Conservation (phyloP, 306 rosid genomes). For the Ochetophila trinervis region DNA sequence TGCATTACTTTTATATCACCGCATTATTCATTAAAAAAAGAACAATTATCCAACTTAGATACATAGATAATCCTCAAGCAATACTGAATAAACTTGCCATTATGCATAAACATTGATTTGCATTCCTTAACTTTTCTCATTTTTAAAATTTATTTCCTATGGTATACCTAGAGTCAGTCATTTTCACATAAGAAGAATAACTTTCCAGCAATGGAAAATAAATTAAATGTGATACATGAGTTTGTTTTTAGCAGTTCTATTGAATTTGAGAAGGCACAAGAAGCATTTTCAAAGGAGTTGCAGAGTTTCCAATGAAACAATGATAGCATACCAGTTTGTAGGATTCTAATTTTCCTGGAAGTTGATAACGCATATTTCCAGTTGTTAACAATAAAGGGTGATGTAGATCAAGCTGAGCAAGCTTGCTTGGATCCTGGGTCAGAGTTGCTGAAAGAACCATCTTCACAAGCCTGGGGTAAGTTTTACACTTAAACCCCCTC, state of each 20-base stretch:
- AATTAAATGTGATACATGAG: background rate
- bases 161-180: background rate
- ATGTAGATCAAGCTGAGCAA: conserved; percentile 75
- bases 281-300: conserved; percentile 4
- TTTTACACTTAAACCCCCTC: conserved; percentile 78
- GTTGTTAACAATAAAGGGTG: conserved; percentile 77
- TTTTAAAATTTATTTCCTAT: too few species aligned
- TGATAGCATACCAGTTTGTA: conserved; percentile 58
- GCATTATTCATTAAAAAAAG: too few species aligned
- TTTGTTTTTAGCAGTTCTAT: conserved; percentile 7
- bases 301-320: background rate
- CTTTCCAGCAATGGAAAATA: background rate
- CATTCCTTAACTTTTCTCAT: too few species aligned
- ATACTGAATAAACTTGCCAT: background rate
- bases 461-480: conserved; percentile 78
- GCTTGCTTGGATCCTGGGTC: conserved; percentile 88
- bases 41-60: background rate
- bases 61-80: background rate
- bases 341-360: conserved; percentile 79
- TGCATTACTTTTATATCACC: too few species aligned
- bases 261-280: conserved; percentile 6
- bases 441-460: conserved; percentile 85
- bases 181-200: background rate
- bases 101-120: background rate
- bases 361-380: conserved; percentile 73